These are phyloP conservation scores for Sophora flavescens DNA, from an alignment of 306 rosid species.

Conservation along the genomic window DNA sequence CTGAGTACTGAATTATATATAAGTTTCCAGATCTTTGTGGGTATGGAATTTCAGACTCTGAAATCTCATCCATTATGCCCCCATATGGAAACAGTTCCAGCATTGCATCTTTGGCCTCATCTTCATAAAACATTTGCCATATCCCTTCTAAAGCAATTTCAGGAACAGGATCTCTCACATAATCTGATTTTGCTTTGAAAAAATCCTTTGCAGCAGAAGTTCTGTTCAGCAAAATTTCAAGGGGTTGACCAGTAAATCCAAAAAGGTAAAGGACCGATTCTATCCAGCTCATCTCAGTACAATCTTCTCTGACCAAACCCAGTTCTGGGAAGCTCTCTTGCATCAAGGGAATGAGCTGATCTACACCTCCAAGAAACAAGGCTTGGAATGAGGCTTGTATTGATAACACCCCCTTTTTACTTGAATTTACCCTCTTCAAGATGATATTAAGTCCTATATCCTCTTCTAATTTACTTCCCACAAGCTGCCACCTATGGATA, in stretches of 20 bases:
- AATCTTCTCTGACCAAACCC: conserved; percentile 21
- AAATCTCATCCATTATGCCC: conserved; percentile 50
- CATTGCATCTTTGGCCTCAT: not conserved
- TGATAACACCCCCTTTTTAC: not conserved
- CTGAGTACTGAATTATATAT: conserved; percentile 36
- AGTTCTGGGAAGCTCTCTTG: conserved; percentile 51
- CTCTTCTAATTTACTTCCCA: conserved; percentile 26
- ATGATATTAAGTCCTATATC: not conserved
- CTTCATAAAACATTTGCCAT: conserved; percentile 31
- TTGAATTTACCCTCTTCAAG: conserved; percentile 16
- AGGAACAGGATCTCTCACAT: conserved; percentile 39
- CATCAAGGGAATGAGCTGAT: conserved; percentile 43
- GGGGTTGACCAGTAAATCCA: not conserved
- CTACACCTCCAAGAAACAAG: conserved; percentile 51
- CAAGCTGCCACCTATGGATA: conserved; percentile 61
- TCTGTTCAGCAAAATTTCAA: conserved; percentile 38
- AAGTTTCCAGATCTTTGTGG: conserved; percentile 44
- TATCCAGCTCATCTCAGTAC: conserved; percentile 43
- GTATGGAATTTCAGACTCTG: conserved; percentile 44
- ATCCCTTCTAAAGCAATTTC: conserved; percentile 40
- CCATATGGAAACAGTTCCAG: conserved; percentile 44
- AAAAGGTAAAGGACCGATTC: not conserved
- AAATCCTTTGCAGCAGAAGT: not conserved
- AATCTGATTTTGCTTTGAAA: conserved; percentile 53
- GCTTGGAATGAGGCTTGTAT: conserved; percentile 23